Conservation (phyloP, 345 rosid genomes). For the Clarkia xantiana region DNA sequence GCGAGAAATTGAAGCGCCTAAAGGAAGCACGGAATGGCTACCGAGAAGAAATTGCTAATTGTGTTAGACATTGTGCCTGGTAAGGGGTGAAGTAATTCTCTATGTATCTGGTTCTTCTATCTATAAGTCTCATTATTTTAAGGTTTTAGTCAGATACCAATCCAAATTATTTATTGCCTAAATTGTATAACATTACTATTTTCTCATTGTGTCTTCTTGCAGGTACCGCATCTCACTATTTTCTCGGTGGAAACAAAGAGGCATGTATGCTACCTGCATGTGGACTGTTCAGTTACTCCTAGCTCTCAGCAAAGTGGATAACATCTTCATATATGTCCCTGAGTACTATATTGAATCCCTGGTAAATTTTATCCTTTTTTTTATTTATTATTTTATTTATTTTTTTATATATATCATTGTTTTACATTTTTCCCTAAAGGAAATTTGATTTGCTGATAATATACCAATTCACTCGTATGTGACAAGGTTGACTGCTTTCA, state of each 20-base stretch:
- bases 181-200: too few relatives aligned
- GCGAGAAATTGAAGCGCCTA: slow-evolving; percentile 62
- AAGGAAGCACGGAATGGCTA: slow-evolving; percentile 85
- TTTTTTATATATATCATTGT: too few relatives aligned
- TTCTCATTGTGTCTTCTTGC: slow-evolving; percentile 7
- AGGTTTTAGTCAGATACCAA: background rate
- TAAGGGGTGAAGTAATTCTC: slow-evolving; percentile 20
- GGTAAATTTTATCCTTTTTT: slow-evolving; percentile 25
- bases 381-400: background rate
- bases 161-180: too few relatives aligned
- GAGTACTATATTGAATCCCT: slow-evolving; percentile 84
- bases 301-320: slow-evolving; percentile 78
- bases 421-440: too few relatives aligned
- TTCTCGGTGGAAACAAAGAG: slow-evolving; percentile 96
- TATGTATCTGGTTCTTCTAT: background rate
- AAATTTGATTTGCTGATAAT: background rate
- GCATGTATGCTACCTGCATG: slow-evolving; percentile 95
- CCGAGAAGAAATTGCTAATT: slow-evolving; percentile 70
- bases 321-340: slow-evolving; percentile 62
- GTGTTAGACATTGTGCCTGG: slow-evolving; percentile 86
- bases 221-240: slow-evolving; percentile 82
- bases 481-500: slow-evolving; percentile 93
- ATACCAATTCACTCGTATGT: too few relatives aligned
- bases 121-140: background rate
- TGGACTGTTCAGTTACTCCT: slow-evolving; percentile 87